A percentile compares a stretch with the other conserved stretches of the same genome.
Evolutionary conservation across 371 early-diverging fungal genomes (phyloP).

Genomic region (Circinella minor): DNA sequence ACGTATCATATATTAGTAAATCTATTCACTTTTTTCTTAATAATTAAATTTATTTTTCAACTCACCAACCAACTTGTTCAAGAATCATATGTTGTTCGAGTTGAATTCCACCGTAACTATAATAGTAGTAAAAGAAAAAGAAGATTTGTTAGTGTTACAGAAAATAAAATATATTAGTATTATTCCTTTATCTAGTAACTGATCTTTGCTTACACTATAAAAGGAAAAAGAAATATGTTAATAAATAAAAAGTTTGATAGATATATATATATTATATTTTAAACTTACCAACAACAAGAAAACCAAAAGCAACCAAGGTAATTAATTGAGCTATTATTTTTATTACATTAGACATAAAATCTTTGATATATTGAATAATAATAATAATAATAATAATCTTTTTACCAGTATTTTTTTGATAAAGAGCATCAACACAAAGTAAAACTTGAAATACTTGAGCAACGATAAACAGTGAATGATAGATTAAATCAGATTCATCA

Average conservation of each 20-base stretch:
- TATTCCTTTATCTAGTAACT: background rate
- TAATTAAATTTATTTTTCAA: background rate
- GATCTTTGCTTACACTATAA: background rate
- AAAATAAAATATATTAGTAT: background rate
- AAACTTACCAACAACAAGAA: constrained; percentile 46
- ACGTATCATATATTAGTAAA: background rate
- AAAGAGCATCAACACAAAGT: constrained; percentile 49
- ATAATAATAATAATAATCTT: no score
- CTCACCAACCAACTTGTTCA: constrained; percentile 52
- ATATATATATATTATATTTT: background rate
- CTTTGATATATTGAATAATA: background rate
- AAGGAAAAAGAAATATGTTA: constrained; percentile 1
- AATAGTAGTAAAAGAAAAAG: background rate
- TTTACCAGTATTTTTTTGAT: constrained; percentile 52
- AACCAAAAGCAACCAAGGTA: constrained; percentile 45
- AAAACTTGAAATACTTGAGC: constrained; percentile 53
- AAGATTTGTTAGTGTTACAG: background rate
- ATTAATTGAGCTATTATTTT: constrained; percentile 39
- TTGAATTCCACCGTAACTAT: constrained; percentile 56
- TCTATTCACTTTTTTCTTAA: background rate
- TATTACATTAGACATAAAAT: background rate
- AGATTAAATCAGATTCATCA: constrained; percentile 59
- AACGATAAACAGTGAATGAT: constrained; percentile 53
- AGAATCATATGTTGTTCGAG: constrained; percentile 56
- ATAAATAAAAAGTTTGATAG: background rate